Base-by-base conservation (phyloP, 139 green algal genomes). In the Gonium pectorale region DNA sequence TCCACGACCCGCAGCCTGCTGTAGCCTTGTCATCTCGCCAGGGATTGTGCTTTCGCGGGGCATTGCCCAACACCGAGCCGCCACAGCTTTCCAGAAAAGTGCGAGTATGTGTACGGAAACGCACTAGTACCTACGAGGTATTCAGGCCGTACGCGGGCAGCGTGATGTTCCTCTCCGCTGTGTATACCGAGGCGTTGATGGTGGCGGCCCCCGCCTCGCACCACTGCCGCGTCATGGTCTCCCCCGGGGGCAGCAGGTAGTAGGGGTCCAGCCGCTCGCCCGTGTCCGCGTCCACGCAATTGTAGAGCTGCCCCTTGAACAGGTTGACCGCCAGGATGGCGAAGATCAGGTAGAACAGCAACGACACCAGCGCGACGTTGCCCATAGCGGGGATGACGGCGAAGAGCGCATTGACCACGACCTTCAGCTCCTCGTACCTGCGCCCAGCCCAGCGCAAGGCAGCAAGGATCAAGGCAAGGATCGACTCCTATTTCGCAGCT, bases 311-410 rank as follows among this genome's bases (percentile, higher is more conserved):
- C 5, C 83, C 83, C 74, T 80, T 89, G 74, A 94, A 93, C 29
- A 95, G 68, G 78, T 92, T 91, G 79, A 94, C 93, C 40, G 86
- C 85, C 84, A 95, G 86, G 54, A 93, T 86, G 49, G 87, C 70
- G 59, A 91, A 95, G 75, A 95, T 91, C 80, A 96, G 49, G 87
- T 92, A 95, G 80, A 96, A 94, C 11, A 94, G 81, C n/a, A 90
- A 2, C 74, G 89, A 95, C 35, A 95, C 92, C 41, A 95, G 87
- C 54, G 91, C 29, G 2, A 95, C 91, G 87, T 94, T 94, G 54
- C 83, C 66, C 67, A 95, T 89, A 24, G 89, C 68, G 5, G 92
- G 93, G 35, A 95, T 40, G 27, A 82, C 79, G 43, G 90, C 67
- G 63, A 95, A 92, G 24, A 96, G 88, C 15, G 91, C 82, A 46